Base-by-base conservation (phyloP, 1,284 basidiomycete species). In the Papiliotrema fonsecae region DNA sequence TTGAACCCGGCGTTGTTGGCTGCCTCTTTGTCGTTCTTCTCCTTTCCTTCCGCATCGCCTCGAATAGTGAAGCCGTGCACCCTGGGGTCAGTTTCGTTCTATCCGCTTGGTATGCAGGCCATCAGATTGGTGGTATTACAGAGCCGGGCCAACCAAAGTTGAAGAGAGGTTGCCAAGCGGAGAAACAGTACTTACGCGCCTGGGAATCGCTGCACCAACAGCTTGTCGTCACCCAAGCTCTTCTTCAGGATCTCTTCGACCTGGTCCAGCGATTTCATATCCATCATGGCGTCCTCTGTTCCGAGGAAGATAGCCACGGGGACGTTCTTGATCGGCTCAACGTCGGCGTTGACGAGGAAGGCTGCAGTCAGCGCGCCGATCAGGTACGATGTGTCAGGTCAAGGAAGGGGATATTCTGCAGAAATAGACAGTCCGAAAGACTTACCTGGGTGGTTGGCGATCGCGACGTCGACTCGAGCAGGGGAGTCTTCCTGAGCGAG, bases 401-500 rank as follows among this genome's bases (percentile, higher is more conserved):
- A n/a, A n/a, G n/a, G n/a, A n/a, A n/a, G 30, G 19, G 42, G 21
- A 6, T n/a, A 5, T 18, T 40, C 25, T 35, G 19, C 26, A 45
- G 19, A 11, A 11, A 36, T 13, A 25, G 22, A 22, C 11, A 27
- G 18, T 14, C 13, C 16, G 28, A 35, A 40, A 7, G 24, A 36
- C 42, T 30, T 27, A 50, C 49, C 39, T 2, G 87, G 87, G 69
- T 90, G 88, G 1, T 80, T 54, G 44, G 79, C 75, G 22, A 79
- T 80, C 1, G 76, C 77, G 24, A 76, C 83, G 37, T 85, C 82
- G 54, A 85, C 81, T 0, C 83, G 82, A 42, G 86, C 77, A 55
- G 87, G 80, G 63, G 86, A 85, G 30, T 77, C 74, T 50, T 82
- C 82, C 43, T 83, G 80, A 18, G 67, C 80, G 77, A 60, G 42